Evolutionary conservation across 2,329 filamentous ascomycete species (phyloP).

Genomic region (Pyrenophora seminiperda): DNA sequence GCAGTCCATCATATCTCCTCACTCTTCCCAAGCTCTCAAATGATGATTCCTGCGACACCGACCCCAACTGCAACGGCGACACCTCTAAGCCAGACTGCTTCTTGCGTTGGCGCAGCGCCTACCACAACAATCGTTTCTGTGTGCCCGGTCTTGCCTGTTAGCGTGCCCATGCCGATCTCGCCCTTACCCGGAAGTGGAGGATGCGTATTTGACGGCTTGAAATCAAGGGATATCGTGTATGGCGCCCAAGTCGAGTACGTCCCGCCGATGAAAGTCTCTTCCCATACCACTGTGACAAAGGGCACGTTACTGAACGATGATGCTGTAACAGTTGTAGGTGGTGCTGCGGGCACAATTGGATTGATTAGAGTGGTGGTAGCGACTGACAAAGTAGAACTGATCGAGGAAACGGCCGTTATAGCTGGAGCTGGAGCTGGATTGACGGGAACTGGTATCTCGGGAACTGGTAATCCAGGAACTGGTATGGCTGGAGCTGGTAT

Average conservation of each 20-base stretch:
- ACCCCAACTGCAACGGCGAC: slow-evolving; percentile 30
- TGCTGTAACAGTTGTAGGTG: not conserved
- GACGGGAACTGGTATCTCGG: not conserved
- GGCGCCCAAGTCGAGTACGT: slow-evolving; percentile 42
- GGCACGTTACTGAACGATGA: slow-evolving; percentile 16
- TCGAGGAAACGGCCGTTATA: slow-evolving; percentile 4
- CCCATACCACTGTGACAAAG: slow-evolving; percentile 41
- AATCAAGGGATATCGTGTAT: slow-evolving; percentile 35
- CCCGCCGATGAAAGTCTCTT: slow-evolving; percentile 37
- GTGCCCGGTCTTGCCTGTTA: slow-evolving; percentile 36
- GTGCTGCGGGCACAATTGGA: slow-evolving; percentile 1
- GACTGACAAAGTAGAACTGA: slow-evolving; percentile 7
- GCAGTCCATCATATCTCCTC: not conserved
- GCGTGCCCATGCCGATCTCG: slow-evolving; percentile 43
- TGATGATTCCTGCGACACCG: slow-evolving; percentile 28
- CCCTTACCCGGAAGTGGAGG: slow-evolving; percentile 36
- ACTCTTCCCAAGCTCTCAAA: slow-evolving; percentile 11
- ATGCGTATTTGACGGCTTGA: slow-evolving; percentile 24
- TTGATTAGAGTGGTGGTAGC: slow-evolving; percentile 3
- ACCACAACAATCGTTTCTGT: slow-evolving; percentile 34
- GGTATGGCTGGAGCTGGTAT: not conserved
- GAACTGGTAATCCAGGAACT: slow-evolving; percentile 2
- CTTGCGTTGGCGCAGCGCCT: slow-evolving; percentile 29
- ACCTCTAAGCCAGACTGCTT: slow-evolving; percentile 20
- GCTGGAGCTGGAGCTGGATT: not conserved